These are phyloP conservation scores for Pichia nakasei DNA, from an alignment of 805 yeast species.

Conservation along the genomic window DNA sequence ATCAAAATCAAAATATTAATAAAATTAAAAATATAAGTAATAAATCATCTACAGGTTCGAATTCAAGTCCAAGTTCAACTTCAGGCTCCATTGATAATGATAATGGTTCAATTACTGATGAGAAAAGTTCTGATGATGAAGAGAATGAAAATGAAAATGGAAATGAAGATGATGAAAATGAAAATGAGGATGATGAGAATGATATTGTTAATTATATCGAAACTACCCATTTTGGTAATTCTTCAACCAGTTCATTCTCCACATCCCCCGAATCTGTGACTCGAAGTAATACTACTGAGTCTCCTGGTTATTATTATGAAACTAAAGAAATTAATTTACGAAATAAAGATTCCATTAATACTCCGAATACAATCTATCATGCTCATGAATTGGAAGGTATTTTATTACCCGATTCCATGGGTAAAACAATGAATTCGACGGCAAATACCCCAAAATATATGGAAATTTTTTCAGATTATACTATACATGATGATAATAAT, in stretches of 20 bases:
- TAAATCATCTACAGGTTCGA: too few relatives aligned
- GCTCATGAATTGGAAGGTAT: conserved; percentile 7
- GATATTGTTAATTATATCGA: neutral
- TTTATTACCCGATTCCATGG: conserved; percentile 1
- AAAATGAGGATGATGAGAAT: neutral
- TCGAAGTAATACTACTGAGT: too few relatives aligned
- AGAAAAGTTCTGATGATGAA: neutral
- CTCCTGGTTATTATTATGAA: neutral
- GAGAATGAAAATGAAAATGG: neutral
- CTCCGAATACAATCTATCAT: conserved; percentile 5
- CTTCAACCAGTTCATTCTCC: neutral
- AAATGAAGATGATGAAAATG: neutral
- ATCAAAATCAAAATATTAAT: neutral
- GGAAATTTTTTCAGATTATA: too few relatives aligned
- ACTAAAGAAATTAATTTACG: neutral
- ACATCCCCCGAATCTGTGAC: neutral
- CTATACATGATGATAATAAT: neutral
- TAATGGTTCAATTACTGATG: neutral
- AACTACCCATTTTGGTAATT: neutral
- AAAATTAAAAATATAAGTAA: neutral
- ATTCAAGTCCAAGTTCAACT: neutral
- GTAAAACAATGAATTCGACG: neutral
- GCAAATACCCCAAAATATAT: too few relatives aligned
- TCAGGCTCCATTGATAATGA: neutral
- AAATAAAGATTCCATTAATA: neutral